Percentiles rank a stretch among this genome's conserved stretches.
Conservation (phyloP, 768 basidiomycete genomes). For the Lyophyllum atratum region DNA sequence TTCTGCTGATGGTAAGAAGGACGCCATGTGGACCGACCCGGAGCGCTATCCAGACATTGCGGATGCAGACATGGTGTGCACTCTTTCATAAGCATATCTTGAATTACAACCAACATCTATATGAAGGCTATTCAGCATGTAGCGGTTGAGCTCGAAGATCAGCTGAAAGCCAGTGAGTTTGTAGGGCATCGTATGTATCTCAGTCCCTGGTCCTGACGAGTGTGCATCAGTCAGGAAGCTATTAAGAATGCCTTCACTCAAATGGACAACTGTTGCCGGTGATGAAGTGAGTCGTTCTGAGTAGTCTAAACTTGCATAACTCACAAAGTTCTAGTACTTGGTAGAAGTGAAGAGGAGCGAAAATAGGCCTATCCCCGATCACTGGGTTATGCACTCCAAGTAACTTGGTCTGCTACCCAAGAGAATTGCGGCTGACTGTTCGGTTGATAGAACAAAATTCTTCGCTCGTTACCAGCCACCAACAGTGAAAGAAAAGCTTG, state of each 20-base stretch:
- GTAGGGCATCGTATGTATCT: background rate
- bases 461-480: conserved; percentile 79
- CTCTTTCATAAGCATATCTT: background rate
- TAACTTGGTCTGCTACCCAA: conserved; percentile 22
- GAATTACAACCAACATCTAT: conserved; percentile 1
- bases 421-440: background rate
- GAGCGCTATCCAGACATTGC: conserved; percentile 52
- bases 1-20: conserved; percentile 69
- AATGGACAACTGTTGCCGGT: conserved; percentile 65
- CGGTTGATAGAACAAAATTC: conserved; percentile 62
- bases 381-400: conserved; percentile 73
- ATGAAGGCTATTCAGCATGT: conserved; percentile 64
- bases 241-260: conserved; percentile 70
- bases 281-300: conserved; percentile 59
- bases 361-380: conserved; percentile 49
- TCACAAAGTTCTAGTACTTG: conserved; percentile 56
- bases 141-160: conserved; percentile 71
- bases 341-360: conserved; percentile 71
- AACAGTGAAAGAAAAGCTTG: conserved; percentile 55
- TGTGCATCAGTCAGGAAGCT: conserved; percentile 62
- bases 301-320: background rate
- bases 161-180: conserved; percentile 64
- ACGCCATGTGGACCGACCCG: conserved; percentile 63
- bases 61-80: conserved; percentile 59
- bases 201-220: background rate